These are phyloP conservation scores for Saturnispora hagleri DNA, from an alignment of 805 yeast species.

Conservation along the genomic window DNA sequence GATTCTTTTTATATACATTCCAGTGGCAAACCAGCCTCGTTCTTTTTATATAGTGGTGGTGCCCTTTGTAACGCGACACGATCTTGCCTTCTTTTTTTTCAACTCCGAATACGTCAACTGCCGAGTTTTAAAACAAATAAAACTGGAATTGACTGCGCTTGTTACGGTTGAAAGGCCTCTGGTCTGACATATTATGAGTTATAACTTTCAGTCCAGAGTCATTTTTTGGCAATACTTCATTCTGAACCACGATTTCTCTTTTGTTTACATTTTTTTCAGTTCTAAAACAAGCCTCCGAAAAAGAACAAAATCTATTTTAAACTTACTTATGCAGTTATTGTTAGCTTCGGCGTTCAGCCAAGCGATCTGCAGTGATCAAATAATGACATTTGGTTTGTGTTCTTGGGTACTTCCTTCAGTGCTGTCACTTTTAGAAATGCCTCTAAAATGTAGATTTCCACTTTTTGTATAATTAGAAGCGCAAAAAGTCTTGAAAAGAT, in stretches of 20 bases:
- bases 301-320: neutral
- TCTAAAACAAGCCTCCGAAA: neutral
- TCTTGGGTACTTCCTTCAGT: no score
- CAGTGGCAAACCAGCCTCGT: neutral
- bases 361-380: neutral
- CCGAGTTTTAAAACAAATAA: neutral
- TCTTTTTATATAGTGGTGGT: neutral
- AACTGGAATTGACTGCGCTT: neutral
- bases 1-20: neutral
- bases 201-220: no score
- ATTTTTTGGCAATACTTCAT: neutral
- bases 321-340: neutral
- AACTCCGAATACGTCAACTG: neutral
- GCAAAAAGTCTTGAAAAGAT: no score
- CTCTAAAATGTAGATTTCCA: no score
- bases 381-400: neutral
- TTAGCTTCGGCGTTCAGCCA: neutral
- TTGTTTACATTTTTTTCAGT: neutral
- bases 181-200: neutral
- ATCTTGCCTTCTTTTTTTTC: neutral
- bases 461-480: no score
- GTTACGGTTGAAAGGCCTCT: neutral
- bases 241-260: neutral
- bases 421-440: no score
- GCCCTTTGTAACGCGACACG: neutral